Evolutionary conservation across 2,329 filamentous ascomycete genomes (phyloP), one percentile per base, ranked within the genome.

Genomic region (Herpotrichia juniperi): DNA sequence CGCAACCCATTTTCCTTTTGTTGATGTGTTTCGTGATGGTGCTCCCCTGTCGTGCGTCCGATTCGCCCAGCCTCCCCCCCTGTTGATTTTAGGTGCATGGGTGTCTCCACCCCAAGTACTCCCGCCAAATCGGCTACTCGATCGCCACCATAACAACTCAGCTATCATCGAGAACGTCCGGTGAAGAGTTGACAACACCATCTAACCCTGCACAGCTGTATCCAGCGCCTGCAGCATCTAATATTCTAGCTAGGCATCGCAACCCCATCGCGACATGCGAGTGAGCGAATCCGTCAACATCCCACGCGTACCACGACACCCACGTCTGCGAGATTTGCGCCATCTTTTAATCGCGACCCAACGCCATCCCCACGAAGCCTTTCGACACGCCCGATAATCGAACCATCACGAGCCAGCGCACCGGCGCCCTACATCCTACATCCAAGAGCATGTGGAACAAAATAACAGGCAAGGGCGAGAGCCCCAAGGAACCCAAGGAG

Each of bases 381-480:
- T n/a, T n/a, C n/a, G n/a, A n/a, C n/a, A n/a, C n/a, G n/a, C n/a
- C n/a, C n/a, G n/a, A 59, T 43, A 44, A 57, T 51, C 46, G 24
- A 37, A 35, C 26, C 7, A 7, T 24, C 21, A 40, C 37, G 25
- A 19, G 19, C 6, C 19, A 11, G 37, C 37, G 37, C 37, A 25
- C 19, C 19, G 11, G 37, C 37, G 19, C 37, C 3, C 37, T n/a
- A 10, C 37, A 40, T 40, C 37, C 19, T 21, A 11, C 37, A 24
- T 26, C 34, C 59, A 11, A 65, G 16, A 42, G 19, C 61, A 75
- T 75, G 73, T 75, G 72, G 73, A 73, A 57, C 57, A 69, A 63
- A 42, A 53, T 73, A 48, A 73, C 68, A 6, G 70, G 71, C 55
- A 74, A 71, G 56, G 69, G 66, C 64, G 69, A 73, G 54, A 58